Evolutionary conservation across 441 rosid species (phyloP).

Genomic region (Populus hybrid): DNA sequence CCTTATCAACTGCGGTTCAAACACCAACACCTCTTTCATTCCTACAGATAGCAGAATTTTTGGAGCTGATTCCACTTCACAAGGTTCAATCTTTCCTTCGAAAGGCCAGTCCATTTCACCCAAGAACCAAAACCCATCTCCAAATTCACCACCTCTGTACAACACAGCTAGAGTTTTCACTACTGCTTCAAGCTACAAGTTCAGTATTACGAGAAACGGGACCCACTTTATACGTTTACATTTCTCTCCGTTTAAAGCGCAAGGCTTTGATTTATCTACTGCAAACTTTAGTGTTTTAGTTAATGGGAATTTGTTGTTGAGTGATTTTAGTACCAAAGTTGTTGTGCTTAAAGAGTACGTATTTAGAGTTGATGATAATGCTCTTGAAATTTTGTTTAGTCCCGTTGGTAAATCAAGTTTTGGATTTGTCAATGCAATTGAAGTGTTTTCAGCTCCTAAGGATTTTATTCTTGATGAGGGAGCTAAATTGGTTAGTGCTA

Average conservation of each 20-base stretch:
- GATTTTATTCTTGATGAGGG: constrained; percentile 67
- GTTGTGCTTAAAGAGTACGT: constrained; percentile 57
- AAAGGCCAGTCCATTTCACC: constrained; percentile 46
- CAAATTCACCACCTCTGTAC: constrained; percentile 43
- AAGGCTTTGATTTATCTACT: constrained; percentile 38
- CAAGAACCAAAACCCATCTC: constrained; percentile 38
- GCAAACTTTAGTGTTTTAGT: constrained; percentile 56
- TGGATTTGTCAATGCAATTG: constrained; percentile 72
- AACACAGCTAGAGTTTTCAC: constrained; percentile 68
- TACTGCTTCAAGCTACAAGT: constrained; percentile 43
- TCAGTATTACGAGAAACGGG: constrained; percentile 47
- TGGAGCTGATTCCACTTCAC: constrained; percentile 44
- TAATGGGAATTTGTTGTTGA: constrained; percentile 46
- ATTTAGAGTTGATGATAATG: constrained; percentile 34
- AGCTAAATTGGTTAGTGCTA: constrained; percentile 39
- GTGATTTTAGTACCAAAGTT: constrained; percentile 35
- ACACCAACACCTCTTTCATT: constrained; percentile 38
- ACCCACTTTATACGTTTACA: constrained; percentile 84
- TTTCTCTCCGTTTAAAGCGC: constrained; percentile 71
- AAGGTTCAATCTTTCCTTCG: constrained; percentile 25
- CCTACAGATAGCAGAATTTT: constrained; percentile 45
- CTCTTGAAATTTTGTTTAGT: constrained; percentile 44
- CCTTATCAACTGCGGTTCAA: constrained; percentile 74
- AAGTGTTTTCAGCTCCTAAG: constrained; percentile 68
- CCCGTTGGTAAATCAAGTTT: constrained; percentile 47